Conservation (phyloP, 805 yeast genomes). For the Yamadazyma kitorensis region DNA sequence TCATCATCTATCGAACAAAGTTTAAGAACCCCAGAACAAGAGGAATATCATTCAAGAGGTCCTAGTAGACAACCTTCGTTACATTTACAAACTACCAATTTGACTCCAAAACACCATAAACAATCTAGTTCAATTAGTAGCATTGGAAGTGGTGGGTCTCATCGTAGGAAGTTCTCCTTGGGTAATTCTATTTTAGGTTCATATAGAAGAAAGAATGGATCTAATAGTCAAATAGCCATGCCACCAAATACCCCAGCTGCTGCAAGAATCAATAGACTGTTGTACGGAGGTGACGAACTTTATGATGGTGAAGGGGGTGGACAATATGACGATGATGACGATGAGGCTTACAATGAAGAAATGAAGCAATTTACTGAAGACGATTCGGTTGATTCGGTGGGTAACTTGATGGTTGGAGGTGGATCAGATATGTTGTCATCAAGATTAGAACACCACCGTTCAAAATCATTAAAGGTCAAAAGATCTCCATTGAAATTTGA, state of each 20-base stretch:
- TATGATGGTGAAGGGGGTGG: too few species aligned
- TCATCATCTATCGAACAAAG: constrained; percentile 21
- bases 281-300: constrained; percentile 25
- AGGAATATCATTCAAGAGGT: constrained; percentile 7
- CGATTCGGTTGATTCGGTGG: constrained; percentile 60
- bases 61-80: constrained; percentile 40
- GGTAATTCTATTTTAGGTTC: constrained; percentile 53
- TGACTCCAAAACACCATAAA: constrained; percentile 32
- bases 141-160: constrained; percentile 26
- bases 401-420: constrained; percentile 45
- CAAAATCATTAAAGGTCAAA: constrained; percentile 11
- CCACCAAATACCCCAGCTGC: constrained; percentile 61
- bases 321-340: too few species aligned
- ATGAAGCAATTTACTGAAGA: constrained; percentile 39
- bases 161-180: constrained; percentile 61
- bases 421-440: constrained; percentile 64
- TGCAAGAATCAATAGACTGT: constrained; percentile 30
- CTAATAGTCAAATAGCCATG: constrained; percentile 28
- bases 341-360: constrained; percentile 26
- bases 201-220: constrained; percentile 48
- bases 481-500: constrained; percentile 77
- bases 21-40: constrained; percentile 25
- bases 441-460: constrained; percentile 50
- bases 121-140: constrained; percentile 34
- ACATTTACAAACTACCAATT: constrained; percentile 31